Conservation (phyloP, 2,329 filamentous ascomycete species). For the Cercospora sp. region DNA sequence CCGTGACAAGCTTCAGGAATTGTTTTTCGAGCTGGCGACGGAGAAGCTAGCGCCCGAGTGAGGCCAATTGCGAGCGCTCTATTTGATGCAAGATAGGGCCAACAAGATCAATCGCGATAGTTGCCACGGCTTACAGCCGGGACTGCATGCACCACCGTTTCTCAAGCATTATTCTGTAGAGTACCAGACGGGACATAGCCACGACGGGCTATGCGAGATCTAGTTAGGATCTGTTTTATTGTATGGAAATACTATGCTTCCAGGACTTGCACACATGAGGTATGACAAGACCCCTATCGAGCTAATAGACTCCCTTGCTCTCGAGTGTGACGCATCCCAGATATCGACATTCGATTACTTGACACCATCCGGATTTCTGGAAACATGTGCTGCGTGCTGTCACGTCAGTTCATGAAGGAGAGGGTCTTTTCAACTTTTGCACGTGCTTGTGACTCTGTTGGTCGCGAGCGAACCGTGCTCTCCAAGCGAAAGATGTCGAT, state of each 20-base stretch:
- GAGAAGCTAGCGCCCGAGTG: too few relatives aligned
- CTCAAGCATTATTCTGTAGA: not conserved
- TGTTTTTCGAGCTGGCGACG: too few relatives aligned
- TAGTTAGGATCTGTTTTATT: not conserved
- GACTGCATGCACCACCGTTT: not conserved
- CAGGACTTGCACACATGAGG: not conserved
- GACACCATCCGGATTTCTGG: not conserved
- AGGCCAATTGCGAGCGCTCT: too few relatives aligned
- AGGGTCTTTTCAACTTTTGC: not conserved
- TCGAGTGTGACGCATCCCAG: not conserved
- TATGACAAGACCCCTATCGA: not conserved
- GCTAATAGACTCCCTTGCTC: not conserved
- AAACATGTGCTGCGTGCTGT: not conserved
- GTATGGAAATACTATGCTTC: not conserved
- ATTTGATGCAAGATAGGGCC: too few relatives aligned
- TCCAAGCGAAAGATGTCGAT: too few relatives aligned
- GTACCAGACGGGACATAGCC: not conserved
- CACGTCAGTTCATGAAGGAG: not conserved
- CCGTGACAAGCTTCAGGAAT: too few relatives aligned
- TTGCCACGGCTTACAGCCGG: not conserved
- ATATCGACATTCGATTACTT: not conserved
- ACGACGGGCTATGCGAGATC: not conserved
- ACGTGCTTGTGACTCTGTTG: too few relatives aligned
- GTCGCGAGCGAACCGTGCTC: too few relatives aligned
- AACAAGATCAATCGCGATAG: too few relatives aligned